Evolutionary conservation across 345 rosid species (phyloP).

Genomic region (Rhizophora apiculata): DNA sequence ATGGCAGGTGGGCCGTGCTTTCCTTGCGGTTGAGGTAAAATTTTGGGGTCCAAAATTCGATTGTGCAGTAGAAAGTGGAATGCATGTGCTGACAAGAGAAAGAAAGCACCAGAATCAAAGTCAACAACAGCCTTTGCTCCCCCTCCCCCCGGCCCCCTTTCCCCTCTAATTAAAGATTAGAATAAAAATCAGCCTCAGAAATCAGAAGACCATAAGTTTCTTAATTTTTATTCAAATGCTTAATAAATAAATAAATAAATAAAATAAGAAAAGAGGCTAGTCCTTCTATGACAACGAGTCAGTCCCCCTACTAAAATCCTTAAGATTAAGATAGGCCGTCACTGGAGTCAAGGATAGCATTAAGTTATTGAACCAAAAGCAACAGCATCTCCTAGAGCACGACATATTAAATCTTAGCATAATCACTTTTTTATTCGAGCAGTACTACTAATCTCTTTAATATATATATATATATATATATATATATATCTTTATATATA

Average conservation of each 20-base stretch:
- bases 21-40: slow-evolving; percentile 30
- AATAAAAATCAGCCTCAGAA: no score
- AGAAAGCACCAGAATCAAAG: slow-evolving; percentile 66
- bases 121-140: slow-evolving; percentile 60
- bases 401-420: background rate
- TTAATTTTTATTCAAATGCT: no score
- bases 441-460: background rate
- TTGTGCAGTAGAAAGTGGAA: slow-evolving; percentile 88
- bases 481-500: background rate
- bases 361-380: slow-evolving; percentile 1
- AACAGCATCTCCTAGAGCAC: slow-evolving; percentile 6
- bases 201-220: no score
- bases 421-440: background rate
- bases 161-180: slow-evolving; percentile 1
- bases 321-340: no score
- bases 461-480: no score
- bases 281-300: no score
- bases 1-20: slow-evolving; percentile 16
- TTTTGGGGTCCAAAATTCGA: slow-evolving; percentile 59
- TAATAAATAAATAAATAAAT: background rate
- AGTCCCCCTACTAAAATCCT: no score
- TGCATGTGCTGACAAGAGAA: slow-evolving; percentile 90
- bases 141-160: slow-evolving; percentile 25
- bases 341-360: background rate
- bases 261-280: no score